phyloP scores from a whole-genome alignment of 2,329 filamentous ascomycete species.

The Sarocladium strictum region DNA sequence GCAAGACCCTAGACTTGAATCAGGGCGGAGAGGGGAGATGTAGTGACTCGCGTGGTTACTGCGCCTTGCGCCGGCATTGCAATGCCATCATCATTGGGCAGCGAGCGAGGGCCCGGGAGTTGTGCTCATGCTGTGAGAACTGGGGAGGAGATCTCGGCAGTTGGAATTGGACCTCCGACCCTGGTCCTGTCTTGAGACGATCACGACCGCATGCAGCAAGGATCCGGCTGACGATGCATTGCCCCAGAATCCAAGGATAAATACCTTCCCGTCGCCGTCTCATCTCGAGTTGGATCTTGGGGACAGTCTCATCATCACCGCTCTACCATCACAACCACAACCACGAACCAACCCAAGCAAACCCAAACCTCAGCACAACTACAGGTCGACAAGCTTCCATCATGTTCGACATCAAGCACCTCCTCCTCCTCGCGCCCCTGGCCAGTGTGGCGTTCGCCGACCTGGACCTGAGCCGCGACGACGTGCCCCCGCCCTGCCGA shows the following conservation, averaged over 20 bases:
- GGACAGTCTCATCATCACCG: background rate
- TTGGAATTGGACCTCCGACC: too few relatives aligned
- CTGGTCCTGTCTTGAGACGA: background rate
- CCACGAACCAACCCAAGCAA: background rate
- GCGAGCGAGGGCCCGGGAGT: background rate
- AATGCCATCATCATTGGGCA: constrained; percentile 2
- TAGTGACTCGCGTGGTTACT: background rate
- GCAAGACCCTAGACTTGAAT: background rate
- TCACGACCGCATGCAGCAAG: background rate
- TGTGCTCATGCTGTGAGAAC: background rate
- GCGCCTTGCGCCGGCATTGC: background rate
- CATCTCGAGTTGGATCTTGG: background rate
- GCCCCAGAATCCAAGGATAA: background rate
- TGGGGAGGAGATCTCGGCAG: background rate
- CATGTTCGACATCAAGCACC: constrained; percentile 23
- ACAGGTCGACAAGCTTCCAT: constrained; percentile 7
- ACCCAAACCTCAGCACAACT: background rate
- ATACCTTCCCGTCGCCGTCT: background rate
- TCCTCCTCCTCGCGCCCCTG: constrained; percentile 23
- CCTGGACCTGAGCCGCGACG: constrained; percentile 25
- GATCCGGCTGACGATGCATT: background rate
- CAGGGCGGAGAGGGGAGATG: background rate
- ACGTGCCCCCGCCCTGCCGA: constrained; percentile 28
- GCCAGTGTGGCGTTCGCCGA: constrained; percentile 24
- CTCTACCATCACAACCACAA: background rate